Conservation (phyloP, 2,329 filamentous ascomycete species). For the Xylariaceae sp. region DNA sequence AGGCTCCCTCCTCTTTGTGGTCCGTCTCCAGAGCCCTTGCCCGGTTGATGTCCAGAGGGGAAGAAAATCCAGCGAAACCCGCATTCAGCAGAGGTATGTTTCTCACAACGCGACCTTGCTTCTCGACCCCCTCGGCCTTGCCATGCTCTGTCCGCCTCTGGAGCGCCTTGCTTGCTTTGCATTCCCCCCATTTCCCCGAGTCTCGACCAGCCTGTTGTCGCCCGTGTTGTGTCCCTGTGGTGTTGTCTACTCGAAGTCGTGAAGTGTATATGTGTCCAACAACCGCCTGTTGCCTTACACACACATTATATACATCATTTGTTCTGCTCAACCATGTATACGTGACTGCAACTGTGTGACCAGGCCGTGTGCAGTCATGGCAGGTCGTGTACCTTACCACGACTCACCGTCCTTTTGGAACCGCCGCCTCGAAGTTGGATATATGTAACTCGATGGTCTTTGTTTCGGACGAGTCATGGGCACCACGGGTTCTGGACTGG, state of each 20-base stretch:
- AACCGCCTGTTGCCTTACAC: slow-evolving; percentile 12
- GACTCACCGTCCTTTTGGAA: slow-evolving; percentile 3
- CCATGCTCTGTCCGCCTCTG: background rate
- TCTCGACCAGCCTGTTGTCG: background rate
- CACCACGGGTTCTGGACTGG: slow-evolving; percentile 10
- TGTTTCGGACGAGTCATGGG: slow-evolving; percentile 23
- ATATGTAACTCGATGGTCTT: slow-evolving; percentile 8
- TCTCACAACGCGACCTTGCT: background rate
- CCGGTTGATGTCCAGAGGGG: slow-evolving; percentile 1
- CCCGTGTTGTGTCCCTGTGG: slow-evolving; percentile 1
- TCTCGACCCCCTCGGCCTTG: background rate
- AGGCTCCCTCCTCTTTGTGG: slow-evolving; percentile 5
- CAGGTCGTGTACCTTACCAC: background rate
- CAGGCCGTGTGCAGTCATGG: slow-evolving; percentile 5
- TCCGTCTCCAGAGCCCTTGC: background rate
- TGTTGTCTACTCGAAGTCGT: slow-evolving; percentile 14
- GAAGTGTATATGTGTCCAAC: slow-evolving; percentile 18
- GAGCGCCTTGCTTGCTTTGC: background rate
- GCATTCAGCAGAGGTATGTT: slow-evolving; percentile 10
- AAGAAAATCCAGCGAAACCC: slow-evolving; percentile 1
- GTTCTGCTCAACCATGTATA: slow-evolving; percentile 15
- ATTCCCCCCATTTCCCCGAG: background rate
- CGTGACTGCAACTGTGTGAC: slow-evolving; percentile 17
- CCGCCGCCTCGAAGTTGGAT: slow-evolving; percentile 1
- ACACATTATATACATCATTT: slow-evolving; percentile 3